These are phyloP conservation scores for Pseudogymnoascus sp. DNA, from an alignment of 2,329 filamentous ascomycete species.

Conservation along the genomic window DNA sequence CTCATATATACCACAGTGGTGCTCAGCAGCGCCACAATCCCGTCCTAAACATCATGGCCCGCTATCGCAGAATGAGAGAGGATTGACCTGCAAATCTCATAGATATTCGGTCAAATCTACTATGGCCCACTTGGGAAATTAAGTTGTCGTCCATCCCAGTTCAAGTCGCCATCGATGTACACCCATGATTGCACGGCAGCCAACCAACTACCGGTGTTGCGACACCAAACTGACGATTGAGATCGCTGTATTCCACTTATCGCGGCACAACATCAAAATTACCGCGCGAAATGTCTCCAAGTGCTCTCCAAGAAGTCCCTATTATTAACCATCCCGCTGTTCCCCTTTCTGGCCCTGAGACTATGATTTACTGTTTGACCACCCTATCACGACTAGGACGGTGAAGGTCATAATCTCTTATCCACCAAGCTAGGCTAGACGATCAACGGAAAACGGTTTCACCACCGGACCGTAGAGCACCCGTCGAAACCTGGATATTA, in stretches of 20 bases:
- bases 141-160: slow-evolving; percentile 11
- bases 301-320: not conserved
- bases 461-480: not conserved
- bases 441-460: slow-evolving; percentile 1
- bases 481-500: not conserved
- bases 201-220: slow-evolving; percentile 3
- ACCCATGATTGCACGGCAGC: not conserved
- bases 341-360: not conserved
- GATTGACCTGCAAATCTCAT: slow-evolving; percentile 3
- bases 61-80: not conserved
- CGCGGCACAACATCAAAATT: not conserved
- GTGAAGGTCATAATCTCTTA: slow-evolving; percentile 6
- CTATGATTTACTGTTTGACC: not conserved
- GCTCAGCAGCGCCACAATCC: slow-evolving; percentile 7
- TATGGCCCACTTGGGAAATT: slow-evolving; percentile 4
- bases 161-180: slow-evolving; percentile 9
- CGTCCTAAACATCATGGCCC: not conserved
- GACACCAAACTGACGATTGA: not conserved
- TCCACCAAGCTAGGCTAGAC: not conserved
- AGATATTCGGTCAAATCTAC: slow-evolving; percentile 1
- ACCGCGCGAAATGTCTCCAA: not conserved
- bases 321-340: not conserved
- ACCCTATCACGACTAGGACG: not conserved
- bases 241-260: slow-evolving; percentile 1
- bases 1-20: slow-evolving; percentile 8